phyloP scores from a whole-genome alignment of 2,329 filamentous ascomycete genomes.

The Fusarium sp. region DNA sequence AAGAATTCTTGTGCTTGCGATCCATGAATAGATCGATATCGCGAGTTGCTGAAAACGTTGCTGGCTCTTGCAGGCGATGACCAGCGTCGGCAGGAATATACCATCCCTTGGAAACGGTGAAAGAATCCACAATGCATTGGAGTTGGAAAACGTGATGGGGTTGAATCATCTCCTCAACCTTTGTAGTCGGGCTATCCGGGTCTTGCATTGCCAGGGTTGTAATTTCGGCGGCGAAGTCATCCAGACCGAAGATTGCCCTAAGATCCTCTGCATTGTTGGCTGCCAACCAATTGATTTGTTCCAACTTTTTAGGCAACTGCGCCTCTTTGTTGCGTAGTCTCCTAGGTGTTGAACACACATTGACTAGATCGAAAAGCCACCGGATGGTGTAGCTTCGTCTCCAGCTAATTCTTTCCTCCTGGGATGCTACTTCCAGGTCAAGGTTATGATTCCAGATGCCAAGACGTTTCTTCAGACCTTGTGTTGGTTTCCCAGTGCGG shows the following conservation, averaged over 20 bases:
- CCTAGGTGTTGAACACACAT: conserved; percentile 51
- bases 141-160: conserved; percentile 62
- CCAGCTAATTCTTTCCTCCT: conserved; percentile 57
- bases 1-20: conserved; percentile 45
- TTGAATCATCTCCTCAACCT: conserved; percentile 54
- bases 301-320: neutral
- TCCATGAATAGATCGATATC: conserved; percentile 59
- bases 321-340: neutral
- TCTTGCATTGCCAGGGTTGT: conserved; percentile 60
- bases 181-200: conserved; percentile 38
- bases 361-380: conserved; percentile 64
- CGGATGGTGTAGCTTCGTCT: conserved; percentile 61
- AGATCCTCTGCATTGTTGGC: neutral
- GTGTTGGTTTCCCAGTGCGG: conserved; percentile 59
- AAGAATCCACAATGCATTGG: conserved; percentile 62
- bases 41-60: conserved; percentile 52
- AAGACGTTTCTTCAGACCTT: conserved; percentile 54
- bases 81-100: conserved; percentile 46
- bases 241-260: conserved; percentile 55
- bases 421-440: conserved; percentile 52
- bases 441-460: conserved; percentile 56
- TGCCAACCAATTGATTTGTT: neutral
- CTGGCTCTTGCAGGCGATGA: conserved; percentile 51
- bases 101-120: conserved; percentile 59
- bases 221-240: conserved; percentile 58